Evolutionary conservation across 2,329 filamentous ascomycete species (phyloP).

Genomic region (Colletotrichum gloeosporioides): DNA sequence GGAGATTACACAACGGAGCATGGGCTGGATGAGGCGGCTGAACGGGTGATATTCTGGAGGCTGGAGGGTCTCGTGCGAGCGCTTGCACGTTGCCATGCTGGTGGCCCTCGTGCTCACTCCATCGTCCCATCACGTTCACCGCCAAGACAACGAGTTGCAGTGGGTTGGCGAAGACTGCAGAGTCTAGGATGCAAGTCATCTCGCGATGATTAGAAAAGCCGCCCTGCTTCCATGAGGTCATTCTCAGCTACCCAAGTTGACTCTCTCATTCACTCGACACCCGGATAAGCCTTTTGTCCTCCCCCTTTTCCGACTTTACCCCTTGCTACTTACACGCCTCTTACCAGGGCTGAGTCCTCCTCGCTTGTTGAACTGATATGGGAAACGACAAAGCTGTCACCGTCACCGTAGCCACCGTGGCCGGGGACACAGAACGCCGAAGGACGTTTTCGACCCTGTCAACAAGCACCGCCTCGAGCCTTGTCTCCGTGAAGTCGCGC

Average conservation of each 20-base stretch:
- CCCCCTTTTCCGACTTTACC: not conserved
- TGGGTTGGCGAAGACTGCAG: not conserved
- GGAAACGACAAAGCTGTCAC: not conserved
- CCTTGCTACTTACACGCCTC: not conserved
- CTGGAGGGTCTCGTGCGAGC: not conserved
- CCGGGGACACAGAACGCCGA: not conserved
- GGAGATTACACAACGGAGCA: not conserved
- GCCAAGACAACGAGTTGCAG: not conserved
- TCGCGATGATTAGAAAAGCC: not conserved
- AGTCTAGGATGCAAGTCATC: not conserved
- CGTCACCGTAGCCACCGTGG: not conserved
- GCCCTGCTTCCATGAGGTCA: not conserved
- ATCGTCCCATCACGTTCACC: not conserved
- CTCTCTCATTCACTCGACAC: not conserved
- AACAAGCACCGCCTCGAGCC: not conserved
- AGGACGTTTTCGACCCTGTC: not conserved
- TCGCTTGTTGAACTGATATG: not conserved
- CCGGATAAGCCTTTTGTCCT: not conserved
- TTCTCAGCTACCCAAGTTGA: not conserved
- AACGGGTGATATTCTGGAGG: not conserved
- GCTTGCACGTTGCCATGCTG: not conserved
- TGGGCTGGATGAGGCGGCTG: not conserved
- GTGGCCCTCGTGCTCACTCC: not conserved
- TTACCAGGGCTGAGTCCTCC: not conserved
- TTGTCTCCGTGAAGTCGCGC: not conserved